Evolutionary conservation across 768 basidiomycete genomes (phyloP), one percentile per base, ranked within the genome.

Genomic region (Exsudoporus frostii): DNA sequence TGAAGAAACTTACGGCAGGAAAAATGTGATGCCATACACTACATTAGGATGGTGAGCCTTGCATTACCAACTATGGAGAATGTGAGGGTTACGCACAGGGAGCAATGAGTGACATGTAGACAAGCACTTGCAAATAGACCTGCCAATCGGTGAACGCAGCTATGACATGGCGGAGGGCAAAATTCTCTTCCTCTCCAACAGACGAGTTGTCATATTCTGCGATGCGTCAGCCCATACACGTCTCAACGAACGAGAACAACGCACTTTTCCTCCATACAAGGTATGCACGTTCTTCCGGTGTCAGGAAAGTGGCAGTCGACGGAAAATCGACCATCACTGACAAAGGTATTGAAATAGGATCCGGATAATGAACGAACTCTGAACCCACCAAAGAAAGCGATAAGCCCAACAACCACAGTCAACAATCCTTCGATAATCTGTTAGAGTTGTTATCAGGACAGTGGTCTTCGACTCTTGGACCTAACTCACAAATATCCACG

Each of bases 11-110:
- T 63, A 86, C 82, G 85, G 85, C 27, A 87, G 69, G 74, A 88
- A 88, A 24, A 86, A 70, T 0, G 86, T 85, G 43, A 86, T 85
- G 3, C 85, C 86, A 59, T 83, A 86, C 3, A 86, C 85, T 86
- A 37, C 13, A 29, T 22, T 33, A 51, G 14, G 32, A 30, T 8
- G 19, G 36, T 65, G 29, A 65, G 47, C 15, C 2, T 34, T 27
- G 10, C 25, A 30, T 2, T 11, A 7, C 6, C 43, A 30, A 29
- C 7, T 9, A 30, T 13, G 20, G 30, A 41, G 17, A 25, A 15
- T 0, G 40, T 11, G 5, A 13, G 5, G 2, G 25, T 11, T 15
- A 76, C 85, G 68, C 64, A 88, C 86, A 60, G 22, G 85, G 86
- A 3, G 67, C 74, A 40, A 82, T 65, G 42, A 86, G 67, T 0